Evolutionary conservation across 352 stramenopile species (phyloP), one percentile per base, ranked within the genome.

Genomic region (Bremia lactucae): DNA sequence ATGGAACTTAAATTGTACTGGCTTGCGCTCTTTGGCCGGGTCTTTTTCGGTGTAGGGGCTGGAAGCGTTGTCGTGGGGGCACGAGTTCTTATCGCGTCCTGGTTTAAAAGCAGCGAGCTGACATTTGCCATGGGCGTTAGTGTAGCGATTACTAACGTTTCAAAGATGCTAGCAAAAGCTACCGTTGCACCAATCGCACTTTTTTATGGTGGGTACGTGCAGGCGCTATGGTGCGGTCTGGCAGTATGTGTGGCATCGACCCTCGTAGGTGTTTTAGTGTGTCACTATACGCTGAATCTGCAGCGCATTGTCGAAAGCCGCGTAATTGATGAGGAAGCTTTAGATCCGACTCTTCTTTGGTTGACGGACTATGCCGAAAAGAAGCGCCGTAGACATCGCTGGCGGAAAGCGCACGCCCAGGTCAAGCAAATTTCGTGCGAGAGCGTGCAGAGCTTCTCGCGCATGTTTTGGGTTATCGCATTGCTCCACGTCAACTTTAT

Each of bases 81-180:
- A 13, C 70, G 80, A n/a, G 74, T 87, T 15, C 80, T 90, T 25
- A 81, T 92, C 49, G 75, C 77, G 1, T 87, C 74, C 21, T 90
- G 77, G 77, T 92, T 92, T 49, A 57, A 72, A 28, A 69, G 83
- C 48, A 65, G 55, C 14, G 80, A 92, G 52, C 66, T 94, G n/a
- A 91, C 78, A 8, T 94, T 91, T 33, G 81, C 81, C 28, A 88
- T 94, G 74, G 85, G 85, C 24, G 79, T 93, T 9, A 80, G 57
- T 29, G 83, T 96, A n/a, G 83, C 79, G 10, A 51, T 92, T 25
- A 92, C 85, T n/a, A 95, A 94, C 51, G 46, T 95, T 8, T 87
- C 72, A 46, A 95, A 95, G 72, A 96, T 94, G 71, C 43, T 94
- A n/a, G 83, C 84, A 10, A 94, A 94, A 58, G 62, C 84, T 0